phyloP scores from a whole-genome alignment of 2,329 filamentous ascomycete genomes.

The Xylariaceae sp. region DNA sequence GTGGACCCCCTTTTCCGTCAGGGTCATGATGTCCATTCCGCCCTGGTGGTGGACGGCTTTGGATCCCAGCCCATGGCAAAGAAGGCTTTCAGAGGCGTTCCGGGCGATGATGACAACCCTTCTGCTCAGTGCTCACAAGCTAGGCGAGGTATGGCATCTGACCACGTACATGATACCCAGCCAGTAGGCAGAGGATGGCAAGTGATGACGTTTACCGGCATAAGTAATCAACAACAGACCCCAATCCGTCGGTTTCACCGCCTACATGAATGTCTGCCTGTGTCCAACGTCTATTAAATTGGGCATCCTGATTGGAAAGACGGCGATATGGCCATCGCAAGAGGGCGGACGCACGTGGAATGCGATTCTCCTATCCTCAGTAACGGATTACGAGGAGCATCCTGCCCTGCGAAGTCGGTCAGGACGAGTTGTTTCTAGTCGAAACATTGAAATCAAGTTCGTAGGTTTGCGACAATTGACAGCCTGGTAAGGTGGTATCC shows the following conservation, averaged over 20 bases:
- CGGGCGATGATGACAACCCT: background rate
- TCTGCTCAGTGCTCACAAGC: background rate
- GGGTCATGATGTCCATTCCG: too few species aligned
- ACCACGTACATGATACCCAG: background rate
- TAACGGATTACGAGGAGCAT: background rate
- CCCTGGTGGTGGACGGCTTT: too few species aligned
- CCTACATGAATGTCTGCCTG: background rate
- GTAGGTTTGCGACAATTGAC: background rate
- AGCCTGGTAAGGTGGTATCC: too few species aligned
- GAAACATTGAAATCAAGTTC: background rate
- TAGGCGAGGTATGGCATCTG: background rate
- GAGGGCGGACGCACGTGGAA: background rate
- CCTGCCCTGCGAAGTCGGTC: background rate
- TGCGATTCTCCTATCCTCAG: background rate
- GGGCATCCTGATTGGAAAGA: constrained; percentile 1
- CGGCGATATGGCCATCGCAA: background rate
- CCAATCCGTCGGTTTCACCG: constrained; percentile 9
- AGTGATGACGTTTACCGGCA: constrained; percentile 20
- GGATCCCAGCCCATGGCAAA: too few species aligned
- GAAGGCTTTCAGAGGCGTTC: background rate
- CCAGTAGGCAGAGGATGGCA: constrained; percentile 4
- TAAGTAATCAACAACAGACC: constrained; percentile 1
- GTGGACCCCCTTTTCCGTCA: background rate
- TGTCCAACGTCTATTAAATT: background rate
- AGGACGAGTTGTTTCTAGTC: background rate